Evolutionary conservation across 2,329 filamentous ascomycete genomes (phyloP).

Genomic region (Diaporthe australafricana): DNA sequence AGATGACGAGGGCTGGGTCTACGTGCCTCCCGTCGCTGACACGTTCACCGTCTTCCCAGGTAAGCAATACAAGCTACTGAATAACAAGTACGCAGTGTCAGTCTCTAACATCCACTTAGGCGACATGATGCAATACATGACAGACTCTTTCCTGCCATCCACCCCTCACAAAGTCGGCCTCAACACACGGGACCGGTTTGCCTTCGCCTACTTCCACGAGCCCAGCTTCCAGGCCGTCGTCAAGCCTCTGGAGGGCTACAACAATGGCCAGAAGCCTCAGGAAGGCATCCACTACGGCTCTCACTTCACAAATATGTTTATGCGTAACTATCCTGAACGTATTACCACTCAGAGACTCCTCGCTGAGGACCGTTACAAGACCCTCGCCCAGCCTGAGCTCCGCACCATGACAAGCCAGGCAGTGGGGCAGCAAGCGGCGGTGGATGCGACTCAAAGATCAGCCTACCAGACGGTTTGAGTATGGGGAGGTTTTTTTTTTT

Average conservation of each 20-base stretch:
- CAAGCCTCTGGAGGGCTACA: slow-evolving; percentile 54
- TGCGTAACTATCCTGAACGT: slow-evolving; percentile 61
- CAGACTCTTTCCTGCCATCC: slow-evolving; percentile 56
- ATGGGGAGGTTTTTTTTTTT: neutral
- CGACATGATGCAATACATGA: slow-evolving; percentile 65
- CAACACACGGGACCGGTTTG: slow-evolving; percentile 59
- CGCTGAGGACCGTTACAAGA: slow-evolving; percentile 46
- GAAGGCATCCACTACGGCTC: slow-evolving; percentile 63
- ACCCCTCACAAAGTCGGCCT: slow-evolving; percentile 64
- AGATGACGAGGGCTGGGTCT: slow-evolving; percentile 59
- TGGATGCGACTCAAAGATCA: neutral
- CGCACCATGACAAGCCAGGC: slow-evolving; percentile 41
- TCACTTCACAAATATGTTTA: slow-evolving; percentile 63
- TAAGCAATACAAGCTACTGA: slow-evolving; percentile 38
- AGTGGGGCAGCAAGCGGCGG: slow-evolving; percentile 19
- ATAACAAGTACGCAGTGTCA: neutral
- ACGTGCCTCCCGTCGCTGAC: slow-evolving; percentile 56
- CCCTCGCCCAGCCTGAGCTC: slow-evolving; percentile 43
- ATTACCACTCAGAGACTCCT: slow-evolving; percentile 54
- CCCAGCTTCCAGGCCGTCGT: slow-evolving; percentile 59
- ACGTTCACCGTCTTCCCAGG: slow-evolving; percentile 63
- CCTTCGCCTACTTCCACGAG: slow-evolving; percentile 64
- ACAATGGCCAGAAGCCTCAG: slow-evolving; percentile 44
- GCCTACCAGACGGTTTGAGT: neutral
- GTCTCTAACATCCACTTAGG: slow-evolving; percentile 44